These are phyloP conservation scores for Termitomyces sp. DNA, from an alignment of 768 basidiomycete genomes.

Conservation along the genomic window DNA sequence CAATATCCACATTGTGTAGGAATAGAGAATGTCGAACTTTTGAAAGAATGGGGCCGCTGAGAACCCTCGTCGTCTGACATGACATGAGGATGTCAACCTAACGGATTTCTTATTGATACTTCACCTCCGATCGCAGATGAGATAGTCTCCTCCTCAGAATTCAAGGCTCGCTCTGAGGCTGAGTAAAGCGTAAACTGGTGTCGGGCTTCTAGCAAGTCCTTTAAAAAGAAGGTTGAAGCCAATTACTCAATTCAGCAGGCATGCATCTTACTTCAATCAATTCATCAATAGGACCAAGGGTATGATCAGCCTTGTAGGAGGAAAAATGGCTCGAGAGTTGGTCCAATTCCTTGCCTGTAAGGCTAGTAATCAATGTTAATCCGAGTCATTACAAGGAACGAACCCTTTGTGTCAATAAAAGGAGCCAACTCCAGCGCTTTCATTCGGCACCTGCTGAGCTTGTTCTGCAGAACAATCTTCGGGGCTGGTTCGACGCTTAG, in stretches of 20 bases:
- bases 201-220: slow-evolving; percentile 61
- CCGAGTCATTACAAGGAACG: slow-evolving; percentile 14
- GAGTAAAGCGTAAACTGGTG: slow-evolving; percentile 53
- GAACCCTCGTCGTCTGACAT: slow-evolving; percentile 66
- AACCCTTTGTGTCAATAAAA: slow-evolving; percentile 57
- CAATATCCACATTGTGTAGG: slow-evolving; percentile 80
- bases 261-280: slow-evolving; percentile 43
- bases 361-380: slow-evolving; percentile 6
- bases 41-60: slow-evolving; percentile 71
- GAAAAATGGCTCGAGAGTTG: slow-evolving; percentile 40
- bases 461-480: slow-evolving; percentile 80
- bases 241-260: neutral
- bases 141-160: slow-evolving; percentile 62
- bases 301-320: slow-evolving; percentile 41
- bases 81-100: neutral
- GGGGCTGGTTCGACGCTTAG: slow-evolving; percentile 65
- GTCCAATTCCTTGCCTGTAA: slow-evolving; percentile 48
- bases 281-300: slow-evolving; percentile 52
- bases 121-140: slow-evolving; percentile 56
- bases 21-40: slow-evolving; percentile 81
- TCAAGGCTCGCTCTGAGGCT: slow-evolving; percentile 51
- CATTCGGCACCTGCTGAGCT: slow-evolving; percentile 48
- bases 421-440: slow-evolving; percentile 63
- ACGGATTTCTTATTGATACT: slow-evolving; percentile 13
- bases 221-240: slow-evolving; percentile 16